Base-by-base conservation (phyloP, 768 basidiomycete species). In the Russula griseocarnosa region DNA sequence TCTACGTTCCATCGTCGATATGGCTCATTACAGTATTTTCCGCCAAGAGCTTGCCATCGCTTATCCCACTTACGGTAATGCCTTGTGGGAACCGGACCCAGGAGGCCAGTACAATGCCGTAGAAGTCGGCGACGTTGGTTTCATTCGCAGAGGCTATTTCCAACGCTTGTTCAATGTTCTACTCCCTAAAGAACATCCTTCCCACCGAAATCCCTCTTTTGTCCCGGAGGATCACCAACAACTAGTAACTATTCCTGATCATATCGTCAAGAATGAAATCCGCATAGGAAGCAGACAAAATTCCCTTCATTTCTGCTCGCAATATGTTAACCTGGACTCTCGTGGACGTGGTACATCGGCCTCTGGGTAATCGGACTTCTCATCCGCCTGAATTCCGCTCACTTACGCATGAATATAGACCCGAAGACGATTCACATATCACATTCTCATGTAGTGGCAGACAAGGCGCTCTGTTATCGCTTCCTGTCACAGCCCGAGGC, bases 41-140 rank as follows among this genome's bases (percentile, higher is more conserved):
- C 44, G 44, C 44, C 20, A 44, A 9, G 44, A 44, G 9, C 44
- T 44, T 44, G 44, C 44, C 4, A n/a, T 10, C 16, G 1, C 44
- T 44, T 44, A 34, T 53, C 52, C 32, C 5, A 10, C 52, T 53
- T 34, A 34, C 3, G 52, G 32, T 2, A 30, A 16, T n/a, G 52
- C 52, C 20, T 13, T 53, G 14, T 52, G 51, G 51, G 28, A 52
- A 52, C 51, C 51, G 3, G 51, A 30, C 14, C 51, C 51, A 32
- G 51, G 51, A 9, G 32, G 32, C 5, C 52, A 53, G 10, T 53
- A 34, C 28, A 11, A 34, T 34, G n/a, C 52, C 2, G 52, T 53
- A 3, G 32, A 53, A 53, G 52, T 53, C 20, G 52, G 52, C 30
- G 52, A 53, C 32, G 52, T 53, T 34, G 52, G 52, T 34, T 53